Evolutionary conservation across 148 eudicot genomes (phyloP), one percentile per base, ranked within the genome.

Genomic region (Simmondsia chinensis): DNA sequence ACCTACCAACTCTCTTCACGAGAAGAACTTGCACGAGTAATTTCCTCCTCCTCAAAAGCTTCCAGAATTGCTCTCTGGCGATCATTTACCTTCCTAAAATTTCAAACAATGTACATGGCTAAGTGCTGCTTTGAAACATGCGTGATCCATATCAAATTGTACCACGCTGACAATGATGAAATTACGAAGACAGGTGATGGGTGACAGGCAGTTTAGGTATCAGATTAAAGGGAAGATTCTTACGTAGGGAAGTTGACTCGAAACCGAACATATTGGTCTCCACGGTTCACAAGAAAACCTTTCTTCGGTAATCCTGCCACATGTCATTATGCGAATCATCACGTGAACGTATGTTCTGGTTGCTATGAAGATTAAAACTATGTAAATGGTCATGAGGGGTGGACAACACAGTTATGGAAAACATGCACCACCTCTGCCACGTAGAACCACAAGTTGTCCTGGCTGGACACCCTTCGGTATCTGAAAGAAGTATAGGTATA

Each of bases 391-490:
- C n/a, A n/a, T n/a, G n/a, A n/a, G n/a, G n/a, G n/a, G n/a, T n/a
- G n/a, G n/a, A n/a, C n/a, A n/a, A n/a, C n/a, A n/a, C n/a, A 43
- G 45, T 26, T 44, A 29, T 9, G 39, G 17, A 15, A n/a, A 20
- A 33, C 9, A 9, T 28, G 26, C 27, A 39, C 37, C 26, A 89
- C 97, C 97, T 74, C 56, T 81, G 71, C 97, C 95, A 57, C 93
- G 68, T 23, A 89, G 72, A 35, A 67, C 51, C 40, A 63, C 54
- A 61, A 74, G 66, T 39, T 89, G 93, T 38, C 97, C 95, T 27
- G 71, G 95, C 56, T 89, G 97, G 49, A 89, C 97, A 29, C 93
- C 95, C 64, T 70, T 75, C 2, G 97, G 97, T 61, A 89, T 79
- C 97, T 89, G 59, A 20, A 48, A 49, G 42, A 41, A 44, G n/a